Evolutionary conservation across 2,329 filamentous ascomycete species (phyloP).

Genomic region (Aspergillus tamarii): DNA sequence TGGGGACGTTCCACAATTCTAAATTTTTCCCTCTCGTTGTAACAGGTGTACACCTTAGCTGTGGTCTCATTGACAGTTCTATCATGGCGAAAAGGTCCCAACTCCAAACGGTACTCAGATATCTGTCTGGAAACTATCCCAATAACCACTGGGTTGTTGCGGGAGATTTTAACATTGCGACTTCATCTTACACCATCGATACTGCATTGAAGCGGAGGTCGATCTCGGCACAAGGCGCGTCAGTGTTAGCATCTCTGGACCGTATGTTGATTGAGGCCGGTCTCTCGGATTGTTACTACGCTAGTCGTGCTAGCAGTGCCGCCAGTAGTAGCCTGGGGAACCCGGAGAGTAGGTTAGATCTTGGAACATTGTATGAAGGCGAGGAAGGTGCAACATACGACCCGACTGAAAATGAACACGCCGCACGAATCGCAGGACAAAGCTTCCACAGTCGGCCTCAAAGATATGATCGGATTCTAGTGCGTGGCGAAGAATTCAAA

Average conservation of each 20-base stretch:
- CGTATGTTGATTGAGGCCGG: conserved; percentile 1
- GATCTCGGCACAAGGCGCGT: conserved; percentile 4
- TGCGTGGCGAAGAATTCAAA: neutral
- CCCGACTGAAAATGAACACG: conserved; percentile 9
- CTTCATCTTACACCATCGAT: conserved; percentile 12
- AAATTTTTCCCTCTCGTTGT: conserved; percentile 2
- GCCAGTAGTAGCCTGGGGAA: neutral
- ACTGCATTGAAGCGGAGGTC: conserved; percentile 11
- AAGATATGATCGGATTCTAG: conserved; percentile 10
- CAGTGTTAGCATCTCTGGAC: conserved; percentile 6
- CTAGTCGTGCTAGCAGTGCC: neutral
- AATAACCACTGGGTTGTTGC: conserved; percentile 9
- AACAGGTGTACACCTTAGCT: conserved; percentile 10
- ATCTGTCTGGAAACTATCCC: neutral
- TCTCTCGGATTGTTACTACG: conserved; percentile 10
- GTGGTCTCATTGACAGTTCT: conserved; percentile 11
- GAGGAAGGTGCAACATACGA: conserved; percentile 13
- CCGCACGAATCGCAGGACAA: conserved; percentile 8
- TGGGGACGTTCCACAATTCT: neutral
- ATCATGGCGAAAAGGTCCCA: conserved; percentile 12
- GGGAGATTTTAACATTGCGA: conserved; percentile 14
- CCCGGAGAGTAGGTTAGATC: neutral
- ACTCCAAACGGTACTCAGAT: conserved; percentile 1
- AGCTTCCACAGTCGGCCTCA: conserved; percentile 12
- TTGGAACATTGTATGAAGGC: conserved; percentile 8